phyloP scores from a whole-genome alignment of 2,329 filamentous ascomycete genomes.

The Bipolaris bicolor region DNA sequence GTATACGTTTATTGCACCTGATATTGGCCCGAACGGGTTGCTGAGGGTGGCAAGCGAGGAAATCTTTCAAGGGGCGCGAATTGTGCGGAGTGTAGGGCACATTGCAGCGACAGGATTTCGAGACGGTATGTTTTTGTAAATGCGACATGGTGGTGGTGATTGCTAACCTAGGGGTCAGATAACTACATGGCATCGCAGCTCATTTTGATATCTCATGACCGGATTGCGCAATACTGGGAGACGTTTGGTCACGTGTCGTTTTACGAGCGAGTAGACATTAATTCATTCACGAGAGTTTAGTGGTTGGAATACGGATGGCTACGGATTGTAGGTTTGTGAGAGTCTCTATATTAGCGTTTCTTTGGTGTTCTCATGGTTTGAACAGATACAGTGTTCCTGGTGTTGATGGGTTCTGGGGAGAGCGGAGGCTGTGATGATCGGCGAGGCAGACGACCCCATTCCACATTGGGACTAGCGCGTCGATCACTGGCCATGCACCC shows the following conservation, averaged over 20 bases:
- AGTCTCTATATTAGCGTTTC: neutral
- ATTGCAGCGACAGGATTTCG: conserved; percentile 75
- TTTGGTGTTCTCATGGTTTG: neutral
- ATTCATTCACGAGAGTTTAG: conserved; percentile 41
- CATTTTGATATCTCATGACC: conserved; percentile 77
- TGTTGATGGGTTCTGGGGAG: neutral
- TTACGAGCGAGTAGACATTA: conserved; percentile 56
- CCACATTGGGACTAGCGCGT: neutral
- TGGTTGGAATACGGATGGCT: neutral
- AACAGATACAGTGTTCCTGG: neutral
- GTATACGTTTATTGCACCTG: conserved; percentile 78
- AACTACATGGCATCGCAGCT: conserved; percentile 76
- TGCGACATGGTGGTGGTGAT: neutral
- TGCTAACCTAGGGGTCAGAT: conserved; percentile 58
- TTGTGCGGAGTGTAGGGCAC: conserved; percentile 78
- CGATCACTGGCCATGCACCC: conserved; percentile 8
- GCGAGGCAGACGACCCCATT: neutral
- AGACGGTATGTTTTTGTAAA: conserved; percentile 64
- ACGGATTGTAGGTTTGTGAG: neutral
- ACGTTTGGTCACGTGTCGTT: conserved; percentile 58
- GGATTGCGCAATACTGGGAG: conserved; percentile 83
- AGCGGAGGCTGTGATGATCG: neutral
- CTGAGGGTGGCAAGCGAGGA: conserved; percentile 68
- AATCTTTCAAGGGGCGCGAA: conserved; percentile 73
- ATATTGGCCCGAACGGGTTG: conserved; percentile 72